Conservation (phyloP, 352 stramenopile species). For the Phytophthora uliginosa region DNA sequence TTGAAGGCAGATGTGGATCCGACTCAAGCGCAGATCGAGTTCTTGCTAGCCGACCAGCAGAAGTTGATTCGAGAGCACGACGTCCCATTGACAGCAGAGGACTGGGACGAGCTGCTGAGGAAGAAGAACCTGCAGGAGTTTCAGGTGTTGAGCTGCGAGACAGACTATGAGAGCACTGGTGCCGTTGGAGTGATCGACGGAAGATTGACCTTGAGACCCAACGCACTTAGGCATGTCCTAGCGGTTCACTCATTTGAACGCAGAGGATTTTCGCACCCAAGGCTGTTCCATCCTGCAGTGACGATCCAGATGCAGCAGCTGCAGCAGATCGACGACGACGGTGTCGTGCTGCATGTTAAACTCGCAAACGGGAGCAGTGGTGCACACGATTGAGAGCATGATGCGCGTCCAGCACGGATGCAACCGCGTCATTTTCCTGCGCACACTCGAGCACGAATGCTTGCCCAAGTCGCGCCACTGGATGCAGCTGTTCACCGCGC, state of each 20-base stretch:
- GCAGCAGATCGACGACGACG: conserved; percentile 47
- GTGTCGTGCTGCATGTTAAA: conserved; percentile 51
- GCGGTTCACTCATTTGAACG: conserved; percentile 32
- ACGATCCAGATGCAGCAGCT: conserved; percentile 40
- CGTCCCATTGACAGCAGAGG: conserved; percentile 18
- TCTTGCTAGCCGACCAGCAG: conserved; percentile 37
- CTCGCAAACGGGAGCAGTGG: conserved; percentile 37
- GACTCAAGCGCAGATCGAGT: conserved; percentile 33
- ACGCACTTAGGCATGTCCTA: conserved; percentile 44
- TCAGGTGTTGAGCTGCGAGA: conserved; percentile 26
- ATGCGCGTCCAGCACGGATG: conserved; percentile 38
- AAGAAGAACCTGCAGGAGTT: conserved; percentile 41
- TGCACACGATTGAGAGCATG: conserved; percentile 45
- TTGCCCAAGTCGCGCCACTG: conserved; percentile 36
- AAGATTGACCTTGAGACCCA: conserved; percentile 31
- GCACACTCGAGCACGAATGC: conserved; percentile 33
- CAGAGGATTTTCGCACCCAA: conserved; percentile 35
- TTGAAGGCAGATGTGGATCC: conserved; percentile 23
- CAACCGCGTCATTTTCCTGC: conserved; percentile 44
- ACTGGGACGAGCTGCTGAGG: conserved; percentile 34
- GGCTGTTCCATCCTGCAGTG: conserved; percentile 42
- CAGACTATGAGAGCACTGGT: conserved; percentile 38
- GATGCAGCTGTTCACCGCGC: conserved; percentile 40
- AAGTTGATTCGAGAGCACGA: conserved; percentile 43
- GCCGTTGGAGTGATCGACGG: conserved; percentile 40